phyloP scores from a whole-genome alignment of 768 basidiomycete genomes.

The Leccinum aurantiacum region DNA sequence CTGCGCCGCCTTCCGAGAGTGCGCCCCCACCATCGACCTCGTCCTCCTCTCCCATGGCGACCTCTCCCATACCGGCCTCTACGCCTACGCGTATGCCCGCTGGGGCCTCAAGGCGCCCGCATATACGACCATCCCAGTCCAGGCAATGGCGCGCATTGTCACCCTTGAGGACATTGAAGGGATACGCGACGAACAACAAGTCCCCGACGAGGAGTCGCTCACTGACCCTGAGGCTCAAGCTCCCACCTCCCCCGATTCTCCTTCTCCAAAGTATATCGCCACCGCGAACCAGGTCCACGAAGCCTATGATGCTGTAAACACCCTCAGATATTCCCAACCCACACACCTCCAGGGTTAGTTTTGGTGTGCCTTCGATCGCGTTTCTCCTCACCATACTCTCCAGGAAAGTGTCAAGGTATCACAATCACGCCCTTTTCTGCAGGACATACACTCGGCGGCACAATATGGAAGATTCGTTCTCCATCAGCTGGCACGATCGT shows the following conservation, averaged over 20 bases:
- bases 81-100: constrained; percentile 84
- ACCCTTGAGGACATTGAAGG: constrained; percentile 86
- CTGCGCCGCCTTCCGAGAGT: constrained; percentile 68
- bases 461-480: constrained; percentile 98
- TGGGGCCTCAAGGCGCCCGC: constrained; percentile 89
- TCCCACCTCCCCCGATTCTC: constrained; percentile 15
- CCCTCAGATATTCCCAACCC: constrained; percentile 92
- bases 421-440: constrained; percentile 95
- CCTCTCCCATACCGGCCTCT: constrained; percentile 85
- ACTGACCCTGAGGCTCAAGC: constrained; percentile 23
- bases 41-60: constrained; percentile 95
- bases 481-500: constrained; percentile 94
- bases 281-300: constrained; percentile 85
- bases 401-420: constrained; percentile 88
- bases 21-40: constrained; percentile 78
- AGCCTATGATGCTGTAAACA: constrained; percentile 89
- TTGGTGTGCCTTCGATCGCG: constrained; percentile 2
- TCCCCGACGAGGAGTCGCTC: constrained; percentile 35
- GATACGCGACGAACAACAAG: constrained; percentile 71
- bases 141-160: constrained; percentile 92
- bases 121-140: constrained; percentile 92
- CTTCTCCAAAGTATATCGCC: constrained; percentile 57
- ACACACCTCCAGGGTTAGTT: constrained; percentile 86
- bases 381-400: constrained; percentile 5
- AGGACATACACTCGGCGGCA: constrained; percentile 93